phyloP scores from a whole-genome alignment of 805 yeast species.

The Candida ipomoeae region DNA sequence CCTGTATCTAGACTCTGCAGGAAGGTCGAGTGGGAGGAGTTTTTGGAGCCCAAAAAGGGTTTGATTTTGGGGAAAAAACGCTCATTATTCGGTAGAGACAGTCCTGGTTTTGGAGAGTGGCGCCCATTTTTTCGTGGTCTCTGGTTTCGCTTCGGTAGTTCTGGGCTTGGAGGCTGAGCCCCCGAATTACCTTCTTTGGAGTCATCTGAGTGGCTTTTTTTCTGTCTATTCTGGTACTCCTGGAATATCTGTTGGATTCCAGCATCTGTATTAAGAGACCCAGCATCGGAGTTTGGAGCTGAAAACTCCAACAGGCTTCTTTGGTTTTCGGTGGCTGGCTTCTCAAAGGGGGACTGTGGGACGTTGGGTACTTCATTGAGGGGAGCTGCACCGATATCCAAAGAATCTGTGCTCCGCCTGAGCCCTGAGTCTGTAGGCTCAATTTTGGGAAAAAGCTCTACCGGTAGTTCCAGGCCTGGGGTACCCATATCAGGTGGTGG shows the following conservation, averaged over 20 bases:
- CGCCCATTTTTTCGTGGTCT: too few species aligned
- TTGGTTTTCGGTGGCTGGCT: background rate
- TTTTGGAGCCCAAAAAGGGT: background rate
- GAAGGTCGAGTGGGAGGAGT: background rate
- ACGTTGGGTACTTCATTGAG: background rate
- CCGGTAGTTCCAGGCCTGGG: background rate
- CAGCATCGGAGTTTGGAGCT: background rate
- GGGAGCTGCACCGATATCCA: background rate
- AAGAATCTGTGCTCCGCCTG: background rate
- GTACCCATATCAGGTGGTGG: background rate
- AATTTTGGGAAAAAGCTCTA: background rate
- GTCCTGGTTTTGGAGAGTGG: too few species aligned
- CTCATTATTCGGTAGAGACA: too few species aligned
- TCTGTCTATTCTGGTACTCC: background rate
- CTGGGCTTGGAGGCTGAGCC: background rate
- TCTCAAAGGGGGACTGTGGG: background rate
- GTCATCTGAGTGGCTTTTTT: too few species aligned
- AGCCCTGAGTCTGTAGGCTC: background rate
- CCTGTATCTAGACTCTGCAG: background rate
- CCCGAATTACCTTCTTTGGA: background rate
- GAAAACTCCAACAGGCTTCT: background rate
- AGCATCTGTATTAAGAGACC: background rate
- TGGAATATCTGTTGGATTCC: slow-evolving; percentile 1
- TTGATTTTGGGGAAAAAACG: background rate
- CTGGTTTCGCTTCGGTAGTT: background rate